phyloP scores from a whole-genome alignment of 2,329 filamentous ascomycete species.

The Cryphonectria parasitica region DNA sequence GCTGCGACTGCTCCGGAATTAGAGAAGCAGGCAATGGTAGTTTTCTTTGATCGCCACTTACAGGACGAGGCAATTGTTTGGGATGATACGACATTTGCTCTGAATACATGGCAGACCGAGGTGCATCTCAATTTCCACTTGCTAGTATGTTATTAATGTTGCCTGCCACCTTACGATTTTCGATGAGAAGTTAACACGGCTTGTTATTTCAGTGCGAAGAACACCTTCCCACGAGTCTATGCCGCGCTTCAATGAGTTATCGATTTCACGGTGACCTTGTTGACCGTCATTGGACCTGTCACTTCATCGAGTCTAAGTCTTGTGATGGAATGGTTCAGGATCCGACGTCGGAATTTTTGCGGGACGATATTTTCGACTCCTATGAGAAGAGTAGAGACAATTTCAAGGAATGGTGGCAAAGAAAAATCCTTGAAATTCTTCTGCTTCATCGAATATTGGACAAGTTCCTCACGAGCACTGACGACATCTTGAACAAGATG shows the following conservation, averaged over 20 bases:
- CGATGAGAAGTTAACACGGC: too few species aligned
- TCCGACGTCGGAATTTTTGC: too few species aligned
- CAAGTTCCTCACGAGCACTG: not conserved
- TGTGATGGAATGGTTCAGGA: too few species aligned
- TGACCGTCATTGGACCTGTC: slow-evolving; percentile 20
- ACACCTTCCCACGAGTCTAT: too few species aligned
- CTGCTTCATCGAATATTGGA: not conserved
- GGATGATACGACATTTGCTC: slow-evolving; percentile 2
- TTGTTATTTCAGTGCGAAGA: too few species aligned
- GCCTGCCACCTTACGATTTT: too few species aligned
- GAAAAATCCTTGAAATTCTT: not conserved
- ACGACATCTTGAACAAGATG: not conserved
- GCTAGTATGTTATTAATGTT: not conserved
- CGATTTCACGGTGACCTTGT: slow-evolving; percentile 10
- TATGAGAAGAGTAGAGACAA: not conserved
- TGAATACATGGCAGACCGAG: slow-evolving; percentile 12
- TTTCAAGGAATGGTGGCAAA: slow-evolving; percentile 10
- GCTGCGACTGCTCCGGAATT: not conserved
- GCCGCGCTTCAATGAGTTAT: not conserved
- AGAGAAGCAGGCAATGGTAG: not conserved
- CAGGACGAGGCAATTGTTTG: not conserved
- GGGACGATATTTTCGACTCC: not conserved
- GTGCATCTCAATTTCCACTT: not conserved
- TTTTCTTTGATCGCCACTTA: slow-evolving; percentile 9
- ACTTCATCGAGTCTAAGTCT: not conserved